phyloP scores from a whole-genome alignment of 2,329 filamentous ascomycete genomes.

The Clonostachys chloroleuca region DNA sequence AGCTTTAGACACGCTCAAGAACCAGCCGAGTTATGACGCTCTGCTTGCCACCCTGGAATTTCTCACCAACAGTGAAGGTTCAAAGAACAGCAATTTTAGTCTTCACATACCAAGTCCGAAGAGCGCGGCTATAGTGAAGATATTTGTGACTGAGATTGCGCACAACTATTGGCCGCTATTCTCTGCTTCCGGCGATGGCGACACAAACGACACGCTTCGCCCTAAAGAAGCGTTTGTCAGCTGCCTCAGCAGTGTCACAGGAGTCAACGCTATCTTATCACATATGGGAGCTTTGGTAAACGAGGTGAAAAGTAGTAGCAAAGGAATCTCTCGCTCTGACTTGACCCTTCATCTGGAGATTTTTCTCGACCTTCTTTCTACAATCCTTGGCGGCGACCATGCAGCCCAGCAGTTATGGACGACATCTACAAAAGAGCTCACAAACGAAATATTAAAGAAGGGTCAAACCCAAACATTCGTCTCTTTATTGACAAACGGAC shows the following conservation, averaged over 20 bases:
- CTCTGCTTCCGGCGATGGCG: conserved; percentile 25
- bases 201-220: conserved; percentile 17
- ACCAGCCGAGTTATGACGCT: conserved; percentile 56
- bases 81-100: conserved; percentile 8
- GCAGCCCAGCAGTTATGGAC: conserved; percentile 32
- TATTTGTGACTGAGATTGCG: conserved; percentile 68
- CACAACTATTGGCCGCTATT: conserved; percentile 78
- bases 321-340: conserved; percentile 24
- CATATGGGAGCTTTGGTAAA: conserved; percentile 60
- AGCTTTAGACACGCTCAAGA: conserved; percentile 54
- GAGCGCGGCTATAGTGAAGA: conserved; percentile 70
- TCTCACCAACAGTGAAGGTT: conserved; percentile 22
- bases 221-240: conserved; percentile 45
- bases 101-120: conserved; percentile 52
- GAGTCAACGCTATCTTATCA: conserved; percentile 72
- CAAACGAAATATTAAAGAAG: conserved; percentile 16
- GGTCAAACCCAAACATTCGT: conserved; percentile 29
- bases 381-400: conserved; percentile 30
- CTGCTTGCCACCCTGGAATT: conserved; percentile 49
- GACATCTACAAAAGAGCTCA: conserved; percentile 14
- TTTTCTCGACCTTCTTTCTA: conserved; percentile 36
- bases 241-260: conserved; percentile 69
- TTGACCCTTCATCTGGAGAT: conserved; percentile 35
- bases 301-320: conserved; percentile 33
- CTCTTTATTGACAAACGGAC: conserved; percentile 41